Base-by-base conservation (phyloP, 495 filamentous ascomycete species). In the Penicillium robsamsonii region DNA sequence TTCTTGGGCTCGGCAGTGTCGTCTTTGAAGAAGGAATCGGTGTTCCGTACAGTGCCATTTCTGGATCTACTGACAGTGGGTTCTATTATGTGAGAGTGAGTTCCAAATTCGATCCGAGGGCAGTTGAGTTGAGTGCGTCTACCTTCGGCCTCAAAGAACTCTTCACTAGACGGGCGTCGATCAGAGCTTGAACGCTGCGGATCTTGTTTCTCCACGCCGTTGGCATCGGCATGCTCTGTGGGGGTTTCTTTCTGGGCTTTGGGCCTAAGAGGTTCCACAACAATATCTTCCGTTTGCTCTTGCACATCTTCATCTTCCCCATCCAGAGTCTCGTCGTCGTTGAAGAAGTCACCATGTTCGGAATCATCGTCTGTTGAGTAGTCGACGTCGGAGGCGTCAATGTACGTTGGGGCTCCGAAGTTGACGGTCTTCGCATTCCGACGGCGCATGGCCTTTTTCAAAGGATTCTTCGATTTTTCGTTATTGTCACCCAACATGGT, bases 1-100 rank as follows among this genome's bases (percentile, higher is more conserved):
- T 99, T 99, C 71, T 93, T 89, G 1, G 94, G 96, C 66, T 97
- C 95, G 35, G 88, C 86, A 29, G 85, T 89, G 61, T 98, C 94
- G 58, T 97, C 94, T 70, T 92, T 95, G 80, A 96, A 97, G 78
- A 98, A 96, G 12, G 90, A 95, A 67, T 97, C 92, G 12, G 89
- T 91, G 65, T 92, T 92, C 54, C 92, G 82, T 20, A 96, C 78
- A 41, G 87, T 92, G 29, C 90, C 91, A 67, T 92, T 92, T 61
- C 88, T 85, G 30, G 91, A 90, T 61, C 86, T 86, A 71, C 78
- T 84, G 31, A 81, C 75, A 29, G 74, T 84, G 15, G 70, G 75
- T 58, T 89, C 87, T 72, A 57, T 43, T 37, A 43, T n/a, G 27
- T 7, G 30, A 46, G 65, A 9, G 42, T 67, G 58, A 53, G 55